Percentiles rank a stretch among this genome's conserved stretches.
phyloP scores from a whole-genome alignment of 495 filamentous ascomycete genomes.

The Lasiosphaeris hirsuta region DNA sequence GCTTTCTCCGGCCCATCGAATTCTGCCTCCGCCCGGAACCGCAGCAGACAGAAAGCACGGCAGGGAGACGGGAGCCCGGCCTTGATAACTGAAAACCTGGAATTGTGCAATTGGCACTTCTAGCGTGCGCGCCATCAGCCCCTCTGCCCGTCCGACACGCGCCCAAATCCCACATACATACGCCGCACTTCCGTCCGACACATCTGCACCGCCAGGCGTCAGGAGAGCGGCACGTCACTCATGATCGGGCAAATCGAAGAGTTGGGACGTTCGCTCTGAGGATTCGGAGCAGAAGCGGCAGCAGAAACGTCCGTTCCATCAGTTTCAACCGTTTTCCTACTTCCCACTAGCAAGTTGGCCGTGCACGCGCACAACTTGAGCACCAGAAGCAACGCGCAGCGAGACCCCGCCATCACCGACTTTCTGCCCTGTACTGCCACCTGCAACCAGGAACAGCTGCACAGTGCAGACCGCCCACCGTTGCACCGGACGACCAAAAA shows the following conservation, averaged over 20 bases:
- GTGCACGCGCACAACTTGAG: too few species aligned
- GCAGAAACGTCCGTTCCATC: too few species aligned
- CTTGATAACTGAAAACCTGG: not conserved
- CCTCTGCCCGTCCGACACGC: conserved; percentile 4
- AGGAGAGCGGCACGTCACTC: conserved; percentile 18
- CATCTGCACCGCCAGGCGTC: conserved; percentile 13
- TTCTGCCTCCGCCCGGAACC: not conserved
- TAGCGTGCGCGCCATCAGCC: conserved; percentile 1
- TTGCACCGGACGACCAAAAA: conserved; percentile 39
- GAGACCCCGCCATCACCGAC: conserved; percentile 26
- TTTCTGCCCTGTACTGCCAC: conserved; percentile 23
- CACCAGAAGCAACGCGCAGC: not conserved
- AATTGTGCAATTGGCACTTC: too few species aligned
- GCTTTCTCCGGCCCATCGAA: conserved; percentile 14
- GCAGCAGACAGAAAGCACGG: conserved; percentile 6
- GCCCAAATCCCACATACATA: not conserved
- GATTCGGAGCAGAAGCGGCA: not conserved
- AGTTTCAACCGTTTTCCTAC: not conserved
- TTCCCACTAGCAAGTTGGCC: not conserved
- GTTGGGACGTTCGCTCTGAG: conserved; percentile 1
- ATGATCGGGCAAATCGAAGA: conserved; percentile 1
- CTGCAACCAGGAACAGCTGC: conserved; percentile 6
- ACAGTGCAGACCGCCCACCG: conserved; percentile 32
- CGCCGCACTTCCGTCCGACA: not conserved
- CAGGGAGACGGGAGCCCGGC: conserved; percentile 4